A percentile compares a stretch with the other conserved stretches of the same genome.
Evolutionary conservation across 2,329 filamentous ascomycete species (phyloP).

Genomic region (Xylariaceae sp.): DNA sequence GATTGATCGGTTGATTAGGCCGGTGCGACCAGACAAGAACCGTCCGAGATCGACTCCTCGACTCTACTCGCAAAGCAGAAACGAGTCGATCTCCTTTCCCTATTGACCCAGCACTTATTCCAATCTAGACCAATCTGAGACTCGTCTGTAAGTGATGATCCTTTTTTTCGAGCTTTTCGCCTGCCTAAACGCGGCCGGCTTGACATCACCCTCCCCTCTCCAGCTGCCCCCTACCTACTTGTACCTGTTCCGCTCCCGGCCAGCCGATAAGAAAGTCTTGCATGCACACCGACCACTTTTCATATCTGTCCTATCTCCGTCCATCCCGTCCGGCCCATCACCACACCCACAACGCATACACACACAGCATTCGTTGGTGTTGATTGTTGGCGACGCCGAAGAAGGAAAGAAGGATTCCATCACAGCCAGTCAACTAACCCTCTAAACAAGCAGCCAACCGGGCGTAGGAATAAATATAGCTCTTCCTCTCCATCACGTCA

Average conservation of each 20-base stretch:
- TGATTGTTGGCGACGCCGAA: neutral
- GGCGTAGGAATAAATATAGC: neutral
- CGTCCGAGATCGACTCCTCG: neutral
- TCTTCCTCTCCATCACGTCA: neutral
- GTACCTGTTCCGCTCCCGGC: neutral
- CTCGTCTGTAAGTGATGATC: neutral
- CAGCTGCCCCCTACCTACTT: neutral
- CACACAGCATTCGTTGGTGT: neutral
- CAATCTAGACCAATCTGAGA: neutral
- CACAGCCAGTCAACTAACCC: neutral
- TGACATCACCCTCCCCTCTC: neutral
- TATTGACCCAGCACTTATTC: neutral
- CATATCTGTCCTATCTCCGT: neutral
- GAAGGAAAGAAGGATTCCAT: neutral
- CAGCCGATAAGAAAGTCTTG: neutral
- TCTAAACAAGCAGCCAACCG: neutral
- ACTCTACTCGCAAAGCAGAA: too few species aligned
- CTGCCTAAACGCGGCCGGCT: neutral
- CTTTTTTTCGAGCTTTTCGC: neutral
- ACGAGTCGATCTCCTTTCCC: neutral
- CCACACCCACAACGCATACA: neutral
- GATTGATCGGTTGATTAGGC: neutral
- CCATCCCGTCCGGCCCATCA: neutral
- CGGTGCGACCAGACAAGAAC: conserved; percentile 1
- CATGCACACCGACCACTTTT: neutral